phyloP scores from a whole-genome alignment of 2,329 filamentous ascomycete species.

The Sarocladium brachiariae region DNA sequence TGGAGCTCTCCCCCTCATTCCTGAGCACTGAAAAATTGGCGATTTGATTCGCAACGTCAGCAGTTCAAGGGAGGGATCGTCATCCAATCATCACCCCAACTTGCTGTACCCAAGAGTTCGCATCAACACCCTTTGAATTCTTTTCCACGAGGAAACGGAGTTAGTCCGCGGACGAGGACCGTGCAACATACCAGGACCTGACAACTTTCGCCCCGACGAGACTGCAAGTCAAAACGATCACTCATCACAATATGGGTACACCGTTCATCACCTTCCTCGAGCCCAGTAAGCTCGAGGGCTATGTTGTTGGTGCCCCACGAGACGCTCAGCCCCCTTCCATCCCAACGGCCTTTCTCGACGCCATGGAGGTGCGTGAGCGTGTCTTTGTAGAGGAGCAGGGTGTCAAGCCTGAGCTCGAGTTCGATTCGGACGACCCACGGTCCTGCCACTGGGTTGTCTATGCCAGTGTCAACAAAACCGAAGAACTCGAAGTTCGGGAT shows the following conservation, averaged over 20 bases:
- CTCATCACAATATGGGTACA: conserved; percentile 34
- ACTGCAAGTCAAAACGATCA: neutral
- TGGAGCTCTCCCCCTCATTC: neutral
- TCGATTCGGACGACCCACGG: conserved; percentile 72
- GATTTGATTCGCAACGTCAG: neutral
- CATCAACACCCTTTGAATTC: no score
- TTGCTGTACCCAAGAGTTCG: neutral
- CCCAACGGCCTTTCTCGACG: conserved; percentile 53
- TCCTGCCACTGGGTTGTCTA: conserved; percentile 89
- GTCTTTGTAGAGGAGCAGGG: conserved; percentile 57
- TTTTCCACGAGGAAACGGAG: no score
- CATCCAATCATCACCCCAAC: neutral
- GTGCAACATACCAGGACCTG: no score
- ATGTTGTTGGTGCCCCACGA: conserved; percentile 32
- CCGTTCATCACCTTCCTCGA: conserved; percentile 42
- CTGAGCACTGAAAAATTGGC: neutral
- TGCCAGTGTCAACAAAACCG: conserved; percentile 48
- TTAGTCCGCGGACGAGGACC: no score
- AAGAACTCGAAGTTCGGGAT: conserved; percentile 36
- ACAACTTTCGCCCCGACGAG: no score
- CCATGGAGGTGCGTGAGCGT: conserved; percentile 53
- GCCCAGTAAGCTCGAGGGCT: conserved; percentile 43
- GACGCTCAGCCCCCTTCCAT: conserved; percentile 38
- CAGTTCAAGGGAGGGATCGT: neutral
- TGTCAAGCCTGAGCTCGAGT: conserved; percentile 59